Base-by-base conservation (phyloP, 1,284 basidiomycete species). In the Malassezia japonica region DNA sequence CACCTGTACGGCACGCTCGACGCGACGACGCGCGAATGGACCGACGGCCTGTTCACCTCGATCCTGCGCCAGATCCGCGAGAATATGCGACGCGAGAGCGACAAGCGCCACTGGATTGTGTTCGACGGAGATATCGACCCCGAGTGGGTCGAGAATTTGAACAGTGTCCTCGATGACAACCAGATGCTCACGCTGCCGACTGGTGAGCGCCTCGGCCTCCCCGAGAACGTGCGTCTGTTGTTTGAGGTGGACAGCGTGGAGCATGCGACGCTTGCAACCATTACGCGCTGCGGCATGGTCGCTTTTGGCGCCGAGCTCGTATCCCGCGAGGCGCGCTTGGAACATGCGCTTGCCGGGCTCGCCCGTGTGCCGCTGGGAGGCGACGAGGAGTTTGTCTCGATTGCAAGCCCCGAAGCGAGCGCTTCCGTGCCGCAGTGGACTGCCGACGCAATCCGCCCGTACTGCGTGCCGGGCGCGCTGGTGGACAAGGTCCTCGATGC, bases 221-320 rank as follows among this genome's bases (percentile, higher is more conserved):
- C 94, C 1, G 80, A 87, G 2, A 98, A 98, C 69, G 92, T 99
- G 21, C 84, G 94, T 54, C 91, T 99, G 75, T 91, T 99, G 88
- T 99, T 99, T 71, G 94, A 99, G 74, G 95, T 98, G 50, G 95
- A 99, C 75, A 89, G 92, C 74, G 81, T 99, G 61, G 86, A 84
- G 65, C 98, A 94, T 73, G 95, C 94, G 0, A 99, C 95, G 1
- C 82, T 88, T 40, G 94, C 94, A 7, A 99, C 94, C 13, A 95
- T 99, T 77, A 94, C 89, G 81, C 91, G 94, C 50, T 99, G 94
- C 73, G 94, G 94, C 74, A 99, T 99, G 94, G 92, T 99, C 66
- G 99, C 94, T 94, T 99, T 99, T 77, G 95, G 89, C 71, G 89
- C 95, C 55, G 90, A 95, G 58, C 84, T 92, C 41, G 83, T 99